Conservation (phyloP, 331 rosid species). For the Prunus yedoensis region DNA sequence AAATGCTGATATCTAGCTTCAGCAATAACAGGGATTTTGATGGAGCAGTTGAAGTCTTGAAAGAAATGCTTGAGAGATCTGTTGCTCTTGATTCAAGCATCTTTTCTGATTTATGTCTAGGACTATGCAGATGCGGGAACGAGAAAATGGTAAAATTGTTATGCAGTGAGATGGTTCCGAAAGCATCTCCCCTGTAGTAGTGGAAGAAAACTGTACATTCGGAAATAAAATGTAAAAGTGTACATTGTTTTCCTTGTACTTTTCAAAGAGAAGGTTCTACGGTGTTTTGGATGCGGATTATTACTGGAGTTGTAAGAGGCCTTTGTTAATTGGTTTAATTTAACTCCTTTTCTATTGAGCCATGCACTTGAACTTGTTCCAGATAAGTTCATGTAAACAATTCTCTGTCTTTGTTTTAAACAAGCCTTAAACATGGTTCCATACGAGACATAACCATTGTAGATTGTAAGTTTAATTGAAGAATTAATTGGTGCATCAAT, state of each 20-base stretch:
- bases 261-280: not conserved
- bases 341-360: no score
- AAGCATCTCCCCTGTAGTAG: constrained; percentile 7
- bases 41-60: constrained; percentile 54
- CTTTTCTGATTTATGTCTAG: constrained; percentile 51
- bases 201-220: constrained; percentile 28
- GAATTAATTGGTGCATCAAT: no score
- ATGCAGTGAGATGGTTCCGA: constrained; percentile 65
- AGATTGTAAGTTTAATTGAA: no score
- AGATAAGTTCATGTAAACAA: no score
- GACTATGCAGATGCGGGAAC: constrained; percentile 53
- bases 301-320: no score
- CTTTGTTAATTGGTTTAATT: no score
- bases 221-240: constrained; percentile 15
- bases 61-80: constrained; percentile 63
- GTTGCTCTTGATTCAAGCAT: constrained; percentile 44
- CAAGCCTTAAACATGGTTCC: no score
- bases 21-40: no score
- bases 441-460: no score
- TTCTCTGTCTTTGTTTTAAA: no score
- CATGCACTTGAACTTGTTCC: no score
- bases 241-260: not conserved
- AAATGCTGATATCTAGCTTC: no score
- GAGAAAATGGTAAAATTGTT: constrained; percentile 34
- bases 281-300: not conserved